A percentile compares a stretch with the other conserved stretches of the same genome.
These are phyloP conservation scores for Lactarius pseudohatsudake DNA, from an alignment of 768 basidiomycete genomes.

Conservation along the genomic window DNA sequence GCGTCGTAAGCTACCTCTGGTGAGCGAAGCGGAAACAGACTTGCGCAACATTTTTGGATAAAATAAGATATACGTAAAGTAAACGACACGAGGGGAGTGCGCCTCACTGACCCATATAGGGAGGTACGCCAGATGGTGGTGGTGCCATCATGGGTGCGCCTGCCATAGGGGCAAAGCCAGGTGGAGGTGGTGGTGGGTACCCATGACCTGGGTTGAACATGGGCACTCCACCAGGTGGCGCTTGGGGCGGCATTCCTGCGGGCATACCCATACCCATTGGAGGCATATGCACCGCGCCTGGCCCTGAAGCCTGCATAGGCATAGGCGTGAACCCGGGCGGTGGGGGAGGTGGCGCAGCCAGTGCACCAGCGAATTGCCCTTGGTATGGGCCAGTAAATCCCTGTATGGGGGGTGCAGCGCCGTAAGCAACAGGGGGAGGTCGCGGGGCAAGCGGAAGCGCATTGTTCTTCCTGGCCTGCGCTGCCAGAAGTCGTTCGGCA, in stretches of 20 bases:
- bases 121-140: conserved; percentile 37
- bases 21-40: not conserved
- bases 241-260: conserved; percentile 14
- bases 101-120: conserved; percentile 22
- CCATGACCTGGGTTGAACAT: conserved; percentile 47
- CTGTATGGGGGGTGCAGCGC: conserved; percentile 61
- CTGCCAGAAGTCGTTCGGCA: conserved; percentile 93
- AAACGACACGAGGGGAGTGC: not conserved
- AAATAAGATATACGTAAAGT: conserved; percentile 16
- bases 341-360: conserved; percentile 65
- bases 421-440: conserved; percentile 74
- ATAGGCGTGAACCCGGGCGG: conserved; percentile 80
- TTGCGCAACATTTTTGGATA: not conserved
- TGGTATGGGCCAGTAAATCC: conserved; percentile 77
- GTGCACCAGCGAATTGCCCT: conserved; percentile 91
- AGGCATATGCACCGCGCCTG: conserved; percentile 37
- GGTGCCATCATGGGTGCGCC: conserved; percentile 44
- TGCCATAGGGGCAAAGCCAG: conserved; percentile 54
- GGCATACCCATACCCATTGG: conserved; percentile 23
- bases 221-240: conserved; percentile 41
- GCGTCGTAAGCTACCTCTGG: not conserved
- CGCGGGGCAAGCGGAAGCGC: conserved; percentile 77
- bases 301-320: conserved; percentile 38
- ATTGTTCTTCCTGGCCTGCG: conserved; percentile 95
- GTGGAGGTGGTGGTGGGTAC: conserved; percentile 63